These are phyloP conservation scores for Chlorella sp. DNA, from an alignment of 139 green algal genomes.

Conservation along the genomic window DNA sequence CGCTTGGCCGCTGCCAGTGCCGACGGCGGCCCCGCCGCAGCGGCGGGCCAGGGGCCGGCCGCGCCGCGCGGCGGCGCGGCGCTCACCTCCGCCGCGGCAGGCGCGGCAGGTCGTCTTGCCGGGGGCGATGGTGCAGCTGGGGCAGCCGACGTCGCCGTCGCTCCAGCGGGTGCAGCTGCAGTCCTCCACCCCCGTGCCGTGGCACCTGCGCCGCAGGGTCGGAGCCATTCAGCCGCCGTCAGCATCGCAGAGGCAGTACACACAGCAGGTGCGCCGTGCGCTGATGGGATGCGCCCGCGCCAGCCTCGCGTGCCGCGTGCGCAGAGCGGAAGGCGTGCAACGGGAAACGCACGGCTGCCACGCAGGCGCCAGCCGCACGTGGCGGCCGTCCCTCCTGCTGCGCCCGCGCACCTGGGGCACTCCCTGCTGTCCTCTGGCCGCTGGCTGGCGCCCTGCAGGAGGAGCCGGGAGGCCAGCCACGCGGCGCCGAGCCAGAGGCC, in stretches of 20 bases:
- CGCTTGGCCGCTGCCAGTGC: too few relatives aligned
- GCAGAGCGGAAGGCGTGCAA: neutral
- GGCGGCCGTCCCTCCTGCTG: slow-evolving; percentile 4
- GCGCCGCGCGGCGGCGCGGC: too few relatives aligned
- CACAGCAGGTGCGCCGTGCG: too few relatives aligned
- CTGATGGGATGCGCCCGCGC: neutral
- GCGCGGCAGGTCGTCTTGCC: slow-evolving; percentile 28
- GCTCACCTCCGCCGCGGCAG: slow-evolving; percentile 36
- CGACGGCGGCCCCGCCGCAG: too few relatives aligned
- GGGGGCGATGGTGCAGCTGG: slow-evolving; percentile 25
- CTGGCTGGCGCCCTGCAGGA: too few relatives aligned
- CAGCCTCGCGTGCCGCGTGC: neutral
- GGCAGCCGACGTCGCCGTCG: slow-evolving; percentile 29
- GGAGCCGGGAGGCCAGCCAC: neutral
- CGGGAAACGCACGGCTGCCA: neutral
- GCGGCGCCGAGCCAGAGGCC: neutral
- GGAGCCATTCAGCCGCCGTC: neutral
- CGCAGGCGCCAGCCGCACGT: neutral
- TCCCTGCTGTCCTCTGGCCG: too few relatives aligned
- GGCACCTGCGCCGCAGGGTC: slow-evolving; percentile 25
- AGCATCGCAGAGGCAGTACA: neutral
- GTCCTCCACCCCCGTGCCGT: slow-evolving; percentile 28
- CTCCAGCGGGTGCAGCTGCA: slow-evolving; percentile 42
- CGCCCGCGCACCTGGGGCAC: too few relatives aligned
- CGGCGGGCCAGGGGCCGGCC: too few relatives aligned